Percentiles rank a stretch among this genome's conserved stretches.
Conservation (phyloP, 2,329 filamentous ascomycete species). For the Epichloe aotearoae region DNA sequence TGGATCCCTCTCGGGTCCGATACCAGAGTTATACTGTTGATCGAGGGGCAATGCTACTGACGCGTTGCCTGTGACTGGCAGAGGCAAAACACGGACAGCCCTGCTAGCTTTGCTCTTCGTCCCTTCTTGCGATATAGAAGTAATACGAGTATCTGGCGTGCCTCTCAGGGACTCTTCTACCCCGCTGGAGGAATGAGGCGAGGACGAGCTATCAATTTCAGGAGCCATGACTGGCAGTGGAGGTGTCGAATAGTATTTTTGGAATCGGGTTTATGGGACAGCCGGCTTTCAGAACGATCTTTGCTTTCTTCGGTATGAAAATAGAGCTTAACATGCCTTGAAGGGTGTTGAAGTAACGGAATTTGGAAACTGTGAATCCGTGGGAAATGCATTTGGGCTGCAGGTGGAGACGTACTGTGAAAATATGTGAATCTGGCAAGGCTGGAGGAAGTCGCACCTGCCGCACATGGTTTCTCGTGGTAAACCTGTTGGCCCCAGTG, state of each 20-base stretch:
- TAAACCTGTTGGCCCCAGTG: background rate
- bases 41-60: constrained; percentile 13
- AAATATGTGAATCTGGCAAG: constrained; percentile 4
- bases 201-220: constrained; percentile 28
- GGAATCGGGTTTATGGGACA: background rate
- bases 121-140: constrained; percentile 50
- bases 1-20: constrained; percentile 34
- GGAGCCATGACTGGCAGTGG: constrained; percentile 9
- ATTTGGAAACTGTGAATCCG: background rate
- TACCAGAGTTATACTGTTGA: constrained; percentile 12
- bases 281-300: background rate
- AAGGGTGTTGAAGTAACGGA: background rate
- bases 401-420: background rate
- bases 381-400: background rate
- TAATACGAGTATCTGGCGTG: constrained; percentile 52
- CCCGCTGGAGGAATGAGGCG: constrained; percentile 38
- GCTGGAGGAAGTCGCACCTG: constrained; percentile 4
- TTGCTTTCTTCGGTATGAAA: background rate
- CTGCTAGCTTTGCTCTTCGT: constrained; percentile 25
- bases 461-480: background rate
- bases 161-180: constrained; percentile 43
- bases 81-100: constrained; percentile 17
- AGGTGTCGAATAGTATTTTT: background rate
- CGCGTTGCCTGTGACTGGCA: constrained; percentile 10
- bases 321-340: background rate